Evolutionary conservation across 148 eudicot species (phyloP), one percentile per base, ranked within the genome.

Genomic region (Drosera capensis): DNA sequence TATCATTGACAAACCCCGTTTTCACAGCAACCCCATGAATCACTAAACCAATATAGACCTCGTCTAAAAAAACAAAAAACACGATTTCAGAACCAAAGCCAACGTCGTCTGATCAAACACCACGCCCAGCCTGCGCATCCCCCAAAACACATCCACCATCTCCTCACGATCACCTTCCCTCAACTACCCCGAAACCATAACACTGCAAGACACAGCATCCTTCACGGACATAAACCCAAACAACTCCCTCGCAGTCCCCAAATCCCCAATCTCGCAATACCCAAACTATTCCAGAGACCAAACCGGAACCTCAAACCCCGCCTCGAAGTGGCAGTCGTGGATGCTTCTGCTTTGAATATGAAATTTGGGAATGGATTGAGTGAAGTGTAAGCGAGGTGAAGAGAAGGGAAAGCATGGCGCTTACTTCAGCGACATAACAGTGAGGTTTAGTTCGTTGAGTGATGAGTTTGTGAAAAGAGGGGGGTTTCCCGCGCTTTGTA

Each of bases 171-270:
- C 52, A 48, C 75, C 77, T 56, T 72, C 71, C 26, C 68, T 79
- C 66, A 77, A 54, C 43, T 80, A 83, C 36, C 94, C 87, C 0
- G 97, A 88, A 40, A 88, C 63, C 53, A 88, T 28, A 0, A 92
- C 77, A 49, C 83, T 88, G 94, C 97, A 88, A 1, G 94, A 74
- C 22, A 88, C 66, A 28, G 75, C 90, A 36, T 88, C 97, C 50
- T 65, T 80, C 39, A 59, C 58, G 8, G 84, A 78, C 74, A 80
- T 79, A n/a, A 16, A 54, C 23, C 73, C 78, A 49, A 88, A 88
- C 2, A 72, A 5, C 2, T 23, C 1, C 25, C 67, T 73, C 0
- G 81, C 92, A 24, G 38, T 19, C 2, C 5, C 61, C 74, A 84
- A 55, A 2, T 72, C 44, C 29, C 94, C 87, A 39, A 20, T 41